Evolutionary conservation across 1,284 basidiomycete genomes (phyloP), one percentile per base, ranked within the genome.

Genomic region (Ustilago cynodontis): DNA sequence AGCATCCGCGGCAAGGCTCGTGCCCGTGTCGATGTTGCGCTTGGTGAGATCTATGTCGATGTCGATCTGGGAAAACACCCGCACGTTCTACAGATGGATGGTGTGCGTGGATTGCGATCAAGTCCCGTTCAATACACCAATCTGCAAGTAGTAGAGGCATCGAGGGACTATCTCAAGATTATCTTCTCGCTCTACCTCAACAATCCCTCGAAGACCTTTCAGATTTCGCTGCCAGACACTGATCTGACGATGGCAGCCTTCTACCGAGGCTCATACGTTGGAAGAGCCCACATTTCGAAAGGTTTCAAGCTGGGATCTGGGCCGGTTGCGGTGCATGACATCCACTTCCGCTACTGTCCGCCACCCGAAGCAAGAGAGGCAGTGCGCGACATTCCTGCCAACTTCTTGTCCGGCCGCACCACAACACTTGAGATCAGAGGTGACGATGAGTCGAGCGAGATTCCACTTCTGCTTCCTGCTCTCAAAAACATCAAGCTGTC

Each of bases 311-410:
- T 81, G 28, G 66, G 35, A 11, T 55, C 52, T 3, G 80, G 80
- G 33, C 80, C 80, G 13, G 65, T 78, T 4, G 69, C 68, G 0
- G 52, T 80, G 39, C 63, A 77, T 31, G 70, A 72, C 39, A 77
- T 80, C 24, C 65, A 81, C 39, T 82, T 82, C 61, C 63, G 69
- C 22, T 82, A 81, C 39, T 62, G 68, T 18, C 80, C 80, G 5
- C 50, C 65, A 20, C 51, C 35, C 8, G 69, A 71, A n/a, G 29
- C 63, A 6, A 65, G 71, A 28, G 59, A 59, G 57, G 54, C 52
- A 3, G 77, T 74, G 3, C 66, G 74, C n/a, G 67, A 74, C 20
- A 68, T 82, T 18, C 77, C 79, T 2, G 65, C 81, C 53, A 77
- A 79, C 37, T 67, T 82, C 37, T 47, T 82, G 37, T 78, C 75